Evolutionary conservation across 768 basidiomycete genomes (phyloP).

Genomic region (Boletus reticulatus): DNA sequence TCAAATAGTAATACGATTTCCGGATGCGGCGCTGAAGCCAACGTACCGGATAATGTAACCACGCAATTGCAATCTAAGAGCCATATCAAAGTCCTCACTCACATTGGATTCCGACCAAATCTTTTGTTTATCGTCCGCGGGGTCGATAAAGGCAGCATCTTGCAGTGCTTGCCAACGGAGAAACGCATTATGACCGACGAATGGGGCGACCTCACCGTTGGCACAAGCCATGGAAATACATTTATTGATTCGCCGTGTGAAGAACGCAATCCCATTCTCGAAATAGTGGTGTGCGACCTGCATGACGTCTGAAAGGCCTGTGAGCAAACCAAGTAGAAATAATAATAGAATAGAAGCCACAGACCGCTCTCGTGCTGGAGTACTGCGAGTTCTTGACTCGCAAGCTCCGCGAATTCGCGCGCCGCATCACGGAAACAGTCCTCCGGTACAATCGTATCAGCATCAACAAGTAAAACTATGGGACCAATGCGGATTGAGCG

Average conservation of each 20-base stretch:
- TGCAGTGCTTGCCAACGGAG: conserved; percentile 88
- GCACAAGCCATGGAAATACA: conserved; percentile 78
- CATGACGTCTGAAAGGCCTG: conserved; percentile 65
- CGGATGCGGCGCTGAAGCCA: not conserved
- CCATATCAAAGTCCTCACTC: conserved; percentile 73
- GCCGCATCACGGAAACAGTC: conserved; percentile 92
- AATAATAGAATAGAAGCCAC: conserved; percentile 32
- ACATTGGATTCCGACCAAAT: conserved; percentile 69
- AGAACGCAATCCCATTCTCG: conserved; percentile 86
- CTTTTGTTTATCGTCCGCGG: conserved; percentile 55
- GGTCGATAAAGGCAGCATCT: conserved; percentile 75
- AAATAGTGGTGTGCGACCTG: conserved; percentile 89
- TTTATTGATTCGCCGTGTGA: conserved; percentile 84
- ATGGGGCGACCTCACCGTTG: conserved; percentile 75
- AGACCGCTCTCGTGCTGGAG: conserved; percentile 86
- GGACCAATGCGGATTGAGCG: conserved; percentile 74
- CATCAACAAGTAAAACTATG: conserved; percentile 80
- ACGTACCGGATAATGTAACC: conserved; percentile 67
- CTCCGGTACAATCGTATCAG: conserved; percentile 87
- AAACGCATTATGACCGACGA: conserved; percentile 88
- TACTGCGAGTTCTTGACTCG: conserved; percentile 62
- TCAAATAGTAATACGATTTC: not conserved
- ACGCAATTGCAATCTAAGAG: conserved; percentile 50
- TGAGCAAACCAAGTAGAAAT: conserved; percentile 1
- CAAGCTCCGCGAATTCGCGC: conserved; percentile 77